A percentile compares a stretch with the other conserved stretches of the same genome.
Conservation (phyloP, 495 filamentous ascomycete species). For the Lasiosphaeriaceae sp. region DNA sequence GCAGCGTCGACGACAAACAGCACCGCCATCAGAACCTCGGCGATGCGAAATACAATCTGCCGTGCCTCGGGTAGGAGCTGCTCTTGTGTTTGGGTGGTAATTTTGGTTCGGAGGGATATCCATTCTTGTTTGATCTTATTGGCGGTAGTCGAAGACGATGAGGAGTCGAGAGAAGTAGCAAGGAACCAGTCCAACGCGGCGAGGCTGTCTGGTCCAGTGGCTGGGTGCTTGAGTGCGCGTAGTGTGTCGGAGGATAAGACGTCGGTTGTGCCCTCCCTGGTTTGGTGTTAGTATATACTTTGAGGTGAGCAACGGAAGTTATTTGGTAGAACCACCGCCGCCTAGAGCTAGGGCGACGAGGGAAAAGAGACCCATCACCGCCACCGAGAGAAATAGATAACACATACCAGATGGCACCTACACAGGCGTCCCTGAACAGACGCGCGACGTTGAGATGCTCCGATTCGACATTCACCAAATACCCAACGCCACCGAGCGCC, state of each 20-base stretch:
- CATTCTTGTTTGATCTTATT: constrained; percentile 15
- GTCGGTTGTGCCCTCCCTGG: constrained; percentile 65
- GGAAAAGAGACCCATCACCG: too few relatives aligned
- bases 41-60: constrained; percentile 25
- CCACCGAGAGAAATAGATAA: too few relatives aligned
- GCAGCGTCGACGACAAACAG: constrained; percentile 30
- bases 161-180: background rate
- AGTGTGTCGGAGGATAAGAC: constrained; percentile 62
- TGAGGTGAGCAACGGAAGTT: too few relatives aligned
- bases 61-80: constrained; percentile 31
- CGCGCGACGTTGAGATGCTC: constrained; percentile 61
- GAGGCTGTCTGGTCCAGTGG: constrained; percentile 36
- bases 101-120: constrained; percentile 14
- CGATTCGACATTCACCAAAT: constrained; percentile 59
- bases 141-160: background rate
- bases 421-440: constrained; percentile 60
- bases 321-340: too few relatives aligned
- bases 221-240: constrained; percentile 49
- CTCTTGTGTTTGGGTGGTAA: constrained; percentile 19
- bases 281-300: too few relatives aligned
- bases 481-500: constrained; percentile 71
- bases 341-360: too few relatives aligned
- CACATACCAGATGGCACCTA: constrained; percentile 59
- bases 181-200: constrained; percentile 38
- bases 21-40: constrained; percentile 33